Evolutionary conservation across 768 basidiomycete genomes (phyloP).

Genomic region (Russula brevipes): DNA sequence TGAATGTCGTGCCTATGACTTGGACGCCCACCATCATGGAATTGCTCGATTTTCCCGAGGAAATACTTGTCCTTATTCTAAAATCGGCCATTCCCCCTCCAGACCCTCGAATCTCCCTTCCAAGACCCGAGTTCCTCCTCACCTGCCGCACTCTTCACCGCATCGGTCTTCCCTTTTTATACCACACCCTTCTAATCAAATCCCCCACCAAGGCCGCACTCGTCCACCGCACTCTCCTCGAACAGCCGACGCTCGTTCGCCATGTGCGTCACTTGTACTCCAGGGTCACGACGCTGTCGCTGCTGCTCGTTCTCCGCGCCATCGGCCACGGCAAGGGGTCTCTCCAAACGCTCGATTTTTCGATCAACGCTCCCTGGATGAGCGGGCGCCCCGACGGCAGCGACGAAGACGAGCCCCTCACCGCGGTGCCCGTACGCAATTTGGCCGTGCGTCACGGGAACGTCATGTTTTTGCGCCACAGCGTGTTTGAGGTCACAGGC

Average conservation of each 20-base stretch:
- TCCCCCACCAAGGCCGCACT: neutral
- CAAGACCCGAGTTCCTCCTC: neutral
- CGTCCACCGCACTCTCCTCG: constrained; percentile 1
- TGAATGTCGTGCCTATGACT: too few relatives aligned
- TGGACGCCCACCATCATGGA: neutral
- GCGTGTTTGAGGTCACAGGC: neutral
- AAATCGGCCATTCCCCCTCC: neutral
- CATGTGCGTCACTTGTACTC: constrained; percentile 16
- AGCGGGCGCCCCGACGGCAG: neutral
- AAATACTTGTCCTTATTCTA: constrained; percentile 8
- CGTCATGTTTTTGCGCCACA: neutral
- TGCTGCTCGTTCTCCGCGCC: constrained; percentile 4
- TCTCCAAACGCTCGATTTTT: constrained; percentile 16
- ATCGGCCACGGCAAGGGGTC: constrained; percentile 12
- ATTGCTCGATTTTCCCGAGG: constrained; percentile 15
- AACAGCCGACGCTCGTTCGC: constrained; percentile 4
- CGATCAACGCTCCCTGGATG: neutral
- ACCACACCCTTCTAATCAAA: constrained; percentile 7
- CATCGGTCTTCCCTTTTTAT: constrained; percentile 17
- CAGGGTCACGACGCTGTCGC: neutral
- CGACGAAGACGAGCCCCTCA: neutral
- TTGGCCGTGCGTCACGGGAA: constrained; percentile 7
- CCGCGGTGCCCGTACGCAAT: constrained; percentile 8
- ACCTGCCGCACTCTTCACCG: constrained; percentile 14
- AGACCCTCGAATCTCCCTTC: neutral